Base-by-base conservation (phyloP, 768 basidiomycete species). In the Podaxis pistillaris region DNA sequence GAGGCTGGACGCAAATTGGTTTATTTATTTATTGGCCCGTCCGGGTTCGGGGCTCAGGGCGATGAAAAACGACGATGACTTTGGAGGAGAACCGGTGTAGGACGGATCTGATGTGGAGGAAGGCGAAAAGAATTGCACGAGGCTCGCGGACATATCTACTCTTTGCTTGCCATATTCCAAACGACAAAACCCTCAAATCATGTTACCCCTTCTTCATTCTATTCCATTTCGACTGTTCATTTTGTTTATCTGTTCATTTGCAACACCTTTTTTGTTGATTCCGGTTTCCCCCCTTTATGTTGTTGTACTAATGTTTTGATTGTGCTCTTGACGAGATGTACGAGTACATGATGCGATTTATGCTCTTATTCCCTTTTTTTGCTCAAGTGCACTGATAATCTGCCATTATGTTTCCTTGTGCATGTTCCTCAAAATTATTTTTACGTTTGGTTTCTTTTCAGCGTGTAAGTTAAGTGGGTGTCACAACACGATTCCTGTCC, bases 231-330 rank as follows among this genome's bases (percentile, higher is more conserved):
- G 4, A 28, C 4, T 22, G 41, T 52, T 24, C 37, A 60, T 19
- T n/a, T 57, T 49, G 38, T 51, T 50, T 64, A 51, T 54, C 24
- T 63, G 62, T 28, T 56, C 37, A 46, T 13, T 24, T 33, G 30
- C 36, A 56, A 38, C 53, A 33, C 19, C 53, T 57, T 65, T 41
- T 65, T 22, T 60, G 38, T 15, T 49, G 17, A n/a, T 22, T 49
- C 52, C 36, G 33, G 33, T 54, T 12, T 38, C 44, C 13, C 13
- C 53, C 30, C 36, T 26, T 36, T 54, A 22, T 60, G 56, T 12
- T 64, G 24, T 22, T 58, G 54, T 56, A 40, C 63, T 49, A 55
- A 44, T 63, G 28, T 1, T 13, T 53, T n/a, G 26, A n/a, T 19
- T 52, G 13, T 52, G 17, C 33, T 22, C 47, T 40, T 38, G 54